phyloP scores from a whole-genome alignment of 768 basidiomycete species.

The Erythrobasidium yunnanense region DNA sequence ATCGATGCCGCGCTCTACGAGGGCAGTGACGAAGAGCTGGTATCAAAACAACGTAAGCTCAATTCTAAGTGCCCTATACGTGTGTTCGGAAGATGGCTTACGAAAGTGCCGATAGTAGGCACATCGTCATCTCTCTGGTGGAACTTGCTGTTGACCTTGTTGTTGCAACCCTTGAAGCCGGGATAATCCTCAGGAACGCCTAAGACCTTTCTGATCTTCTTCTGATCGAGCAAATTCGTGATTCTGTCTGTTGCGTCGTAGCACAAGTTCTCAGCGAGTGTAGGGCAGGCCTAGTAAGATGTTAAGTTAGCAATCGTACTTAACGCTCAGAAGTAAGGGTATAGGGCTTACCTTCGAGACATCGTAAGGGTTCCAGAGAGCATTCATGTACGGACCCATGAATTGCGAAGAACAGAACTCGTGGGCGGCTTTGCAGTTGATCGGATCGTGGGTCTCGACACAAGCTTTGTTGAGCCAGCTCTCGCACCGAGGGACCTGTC shows the following conservation, averaged over 20 bases:
- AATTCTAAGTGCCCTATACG: neutral
- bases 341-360: too few species aligned
- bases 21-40: slow-evolving; percentile 22
- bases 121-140: neutral
- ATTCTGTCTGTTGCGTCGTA: slow-evolving; percentile 22
- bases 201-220: slow-evolving; percentile 2
- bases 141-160: neutral
- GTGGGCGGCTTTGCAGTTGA: neutral
- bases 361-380: slow-evolving; percentile 24
- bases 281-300: slow-evolving; percentile 28
- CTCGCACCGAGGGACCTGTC: slow-evolving; percentile 19
- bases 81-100: neutral
- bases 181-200: slow-evolving; percentile 16
- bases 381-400: slow-evolving; percentile 17
- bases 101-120: neutral
- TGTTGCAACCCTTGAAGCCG: slow-evolving; percentile 8
- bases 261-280: slow-evolving; percentile 26
- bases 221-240: slow-evolving; percentile 22
- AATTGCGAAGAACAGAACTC: slow-evolving; percentile 8
- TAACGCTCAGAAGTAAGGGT: too few species aligned
- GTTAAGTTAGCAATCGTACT: too few species aligned
- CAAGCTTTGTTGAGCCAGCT: slow-evolving; percentile 26
- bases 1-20: slow-evolving; percentile 17
- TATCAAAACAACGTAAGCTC: neutral
- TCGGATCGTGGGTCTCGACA: slow-evolving; percentile 4